Conservation (phyloP, 2,329 filamentous ascomycete genomes). For the Hymenoscyphus fructigenus region DNA sequence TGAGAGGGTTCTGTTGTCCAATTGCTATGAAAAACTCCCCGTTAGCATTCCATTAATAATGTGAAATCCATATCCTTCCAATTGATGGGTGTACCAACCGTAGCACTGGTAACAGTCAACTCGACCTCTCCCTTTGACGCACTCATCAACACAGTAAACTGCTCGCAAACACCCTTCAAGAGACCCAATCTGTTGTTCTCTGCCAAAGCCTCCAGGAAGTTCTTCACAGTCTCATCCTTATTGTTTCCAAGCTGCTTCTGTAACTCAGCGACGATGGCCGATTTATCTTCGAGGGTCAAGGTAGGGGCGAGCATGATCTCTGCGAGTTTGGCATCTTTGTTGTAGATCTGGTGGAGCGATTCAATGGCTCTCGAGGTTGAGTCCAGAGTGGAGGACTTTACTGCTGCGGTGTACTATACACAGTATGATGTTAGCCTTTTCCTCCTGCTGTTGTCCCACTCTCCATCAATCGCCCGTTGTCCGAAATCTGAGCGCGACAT, state of each 20-base stretch:
- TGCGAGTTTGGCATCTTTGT: conserved; percentile 79
- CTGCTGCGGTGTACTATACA: conserved; percentile 89
- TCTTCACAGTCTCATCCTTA: conserved; percentile 82
- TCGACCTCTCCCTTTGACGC: conserved; percentile 92
- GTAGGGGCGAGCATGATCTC: conserved; percentile 77
- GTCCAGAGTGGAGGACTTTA: conserved; percentile 84
- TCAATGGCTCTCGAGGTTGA: conserved; percentile 77
- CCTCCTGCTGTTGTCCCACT: neutral
- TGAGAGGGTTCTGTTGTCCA: conserved; percentile 82
- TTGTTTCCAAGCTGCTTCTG: conserved; percentile 74
- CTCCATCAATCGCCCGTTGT: neutral
- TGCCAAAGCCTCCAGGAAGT: conserved; percentile 86
- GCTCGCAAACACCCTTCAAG: conserved; percentile 77
- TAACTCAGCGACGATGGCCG: conserved; percentile 81
- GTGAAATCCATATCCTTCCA: neutral
- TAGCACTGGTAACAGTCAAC: conserved; percentile 84
- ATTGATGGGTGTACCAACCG: conserved; percentile 55
- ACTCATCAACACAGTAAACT: conserved; percentile 85
- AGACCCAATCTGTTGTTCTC: conserved; percentile 94
- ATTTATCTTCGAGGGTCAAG: conserved; percentile 77
- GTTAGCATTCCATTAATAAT: conserved; percentile 11
- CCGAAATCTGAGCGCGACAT: neutral
- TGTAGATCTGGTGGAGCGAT: conserved; percentile 68
- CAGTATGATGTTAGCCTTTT: conserved; percentile 16
- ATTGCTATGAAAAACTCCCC: conserved; percentile 53